Evolutionary conservation across 495 filamentous ascomycete genomes (phyloP).

Genomic region (Penicillium paxilli): DNA sequence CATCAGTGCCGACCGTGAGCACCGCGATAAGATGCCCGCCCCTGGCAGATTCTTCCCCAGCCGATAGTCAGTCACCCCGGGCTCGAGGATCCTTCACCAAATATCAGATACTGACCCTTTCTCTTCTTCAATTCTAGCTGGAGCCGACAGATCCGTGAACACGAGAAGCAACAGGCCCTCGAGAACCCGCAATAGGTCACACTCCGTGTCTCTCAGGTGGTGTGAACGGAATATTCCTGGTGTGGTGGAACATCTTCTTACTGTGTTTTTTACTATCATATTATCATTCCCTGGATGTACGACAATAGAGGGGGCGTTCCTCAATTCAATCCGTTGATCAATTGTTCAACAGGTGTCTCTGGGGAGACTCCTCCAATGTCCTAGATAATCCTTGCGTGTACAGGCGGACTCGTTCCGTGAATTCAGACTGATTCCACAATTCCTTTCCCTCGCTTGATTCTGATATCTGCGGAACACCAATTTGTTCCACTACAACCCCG

Average conservation of each 20-base stretch:
- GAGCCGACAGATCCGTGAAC: conserved; percentile 87
- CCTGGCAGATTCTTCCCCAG: conserved; percentile 88
- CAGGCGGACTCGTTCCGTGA: conserved; percentile 53
- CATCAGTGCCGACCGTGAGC: conserved; percentile 79
- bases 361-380: conserved; percentile 47
- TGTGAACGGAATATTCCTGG: conserved; percentile 23
- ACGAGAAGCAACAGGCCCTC: conserved; percentile 64
- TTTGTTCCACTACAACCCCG: conserved; percentile 92
- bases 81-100: conserved; percentile 2
- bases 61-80: conserved; percentile 72
- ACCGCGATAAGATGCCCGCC: conserved; percentile 82
- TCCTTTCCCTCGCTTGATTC: conserved; percentile 56
- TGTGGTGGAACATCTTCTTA: conserved; percentile 33
- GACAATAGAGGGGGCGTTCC: conserved; percentile 48
- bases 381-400: conserved; percentile 51
- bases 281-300: conserved; percentile 42
- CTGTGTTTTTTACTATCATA: conserved; percentile 36
- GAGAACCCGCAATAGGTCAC: conserved; percentile 54
- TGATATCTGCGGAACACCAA: conserved; percentile 71
- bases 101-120: conserved; percentile 18
- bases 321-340: conserved; percentile 39
- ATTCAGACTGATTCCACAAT: conserved; percentile 73
- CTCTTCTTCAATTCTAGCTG: conserved; percentile 59
- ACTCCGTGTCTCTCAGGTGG: conserved; percentile 13
- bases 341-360: conserved; percentile 45